A percentile compares a stretch with the other conserved stretches of the same genome.
These are phyloP conservation scores for Trichoderma oligosporum DNA, from an alignment of 2,329 filamentous ascomycete species.

Conservation along the genomic window DNA sequence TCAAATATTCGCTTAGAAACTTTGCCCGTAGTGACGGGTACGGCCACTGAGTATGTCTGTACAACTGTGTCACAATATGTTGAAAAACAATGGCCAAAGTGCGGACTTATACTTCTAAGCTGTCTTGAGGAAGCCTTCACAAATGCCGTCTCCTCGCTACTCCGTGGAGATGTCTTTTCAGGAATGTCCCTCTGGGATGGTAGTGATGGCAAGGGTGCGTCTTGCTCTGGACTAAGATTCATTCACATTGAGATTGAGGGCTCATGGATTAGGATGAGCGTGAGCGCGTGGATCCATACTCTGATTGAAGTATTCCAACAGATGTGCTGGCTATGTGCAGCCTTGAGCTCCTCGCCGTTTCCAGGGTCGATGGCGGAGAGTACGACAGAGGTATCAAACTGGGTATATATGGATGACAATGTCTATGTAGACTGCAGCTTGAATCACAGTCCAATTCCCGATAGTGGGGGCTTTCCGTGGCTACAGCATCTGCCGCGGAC, in stretches of 20 bases:
- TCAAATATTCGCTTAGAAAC: slow-evolving; percentile 30
- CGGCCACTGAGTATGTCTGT: slow-evolving; percentile 31
- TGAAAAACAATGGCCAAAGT: slow-evolving; percentile 33
- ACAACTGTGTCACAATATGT: slow-evolving; percentile 36
- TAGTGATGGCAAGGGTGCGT: slow-evolving; percentile 25
- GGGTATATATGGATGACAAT: slow-evolving; percentile 32
- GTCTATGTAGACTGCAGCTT: slow-evolving; percentile 36
- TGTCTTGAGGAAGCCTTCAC: slow-evolving; percentile 34
- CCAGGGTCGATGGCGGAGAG: slow-evolving; percentile 31
- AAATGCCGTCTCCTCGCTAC: slow-evolving; percentile 27
- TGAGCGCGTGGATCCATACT: slow-evolving; percentile 35
- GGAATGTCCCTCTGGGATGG: slow-evolving; percentile 39
- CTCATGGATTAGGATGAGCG: slow-evolving; percentile 31
- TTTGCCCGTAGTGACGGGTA: slow-evolving; percentile 35
- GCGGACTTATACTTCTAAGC: slow-evolving; percentile 29
- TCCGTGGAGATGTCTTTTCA: slow-evolving; percentile 26
- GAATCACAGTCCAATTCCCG: slow-evolving; percentile 31
- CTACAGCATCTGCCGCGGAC: slow-evolving; percentile 31
- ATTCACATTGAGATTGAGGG: slow-evolving; percentile 36
- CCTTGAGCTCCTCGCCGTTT: slow-evolving; percentile 35
- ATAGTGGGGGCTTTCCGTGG: slow-evolving; percentile 29
- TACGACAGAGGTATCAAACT: slow-evolving; percentile 31
- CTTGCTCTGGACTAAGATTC: slow-evolving; percentile 33
- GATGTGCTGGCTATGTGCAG: slow-evolving; percentile 38
- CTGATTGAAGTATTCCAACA: slow-evolving; percentile 37